A percentile compares a stretch with the other conserved stretches of the same genome.
phyloP scores from a whole-genome alignment of 2,329 filamentous ascomycete species.

The Neofusicoccum parvum region DNA sequence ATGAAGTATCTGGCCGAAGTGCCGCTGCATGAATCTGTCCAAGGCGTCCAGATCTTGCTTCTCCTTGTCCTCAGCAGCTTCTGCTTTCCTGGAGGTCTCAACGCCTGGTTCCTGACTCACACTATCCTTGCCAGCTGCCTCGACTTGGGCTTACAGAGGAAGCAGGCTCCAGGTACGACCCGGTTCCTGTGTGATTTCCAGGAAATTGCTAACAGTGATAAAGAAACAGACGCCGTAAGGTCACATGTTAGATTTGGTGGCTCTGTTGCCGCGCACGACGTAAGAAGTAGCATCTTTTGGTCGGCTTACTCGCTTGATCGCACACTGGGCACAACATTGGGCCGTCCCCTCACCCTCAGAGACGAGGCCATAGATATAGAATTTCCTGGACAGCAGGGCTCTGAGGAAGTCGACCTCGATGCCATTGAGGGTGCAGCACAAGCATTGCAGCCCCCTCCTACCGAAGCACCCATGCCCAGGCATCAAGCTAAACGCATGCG shows the following conservation, averaged over 20 bases:
- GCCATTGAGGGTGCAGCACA: not conserved
- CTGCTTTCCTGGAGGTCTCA: constrained; percentile 54
- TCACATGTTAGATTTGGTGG: constrained; percentile 41
- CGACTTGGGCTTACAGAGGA: constrained; percentile 56
- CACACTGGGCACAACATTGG: constrained; percentile 58
- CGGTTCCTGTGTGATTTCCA: not conserved
- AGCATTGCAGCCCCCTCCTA: not conserved
- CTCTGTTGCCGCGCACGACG: constrained; percentile 53
- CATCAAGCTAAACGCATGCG: not conserved
- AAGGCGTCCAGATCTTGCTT: constrained; percentile 54
- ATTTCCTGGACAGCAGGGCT: constrained; percentile 41
- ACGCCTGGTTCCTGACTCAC: constrained; percentile 59
- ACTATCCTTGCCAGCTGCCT: constrained; percentile 56
- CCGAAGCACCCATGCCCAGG: not conserved
- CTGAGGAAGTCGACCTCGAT: constrained; percentile 21
- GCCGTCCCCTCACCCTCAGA: constrained; percentile 56
- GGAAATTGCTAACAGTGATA: not conserved
- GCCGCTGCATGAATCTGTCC: constrained; percentile 52
- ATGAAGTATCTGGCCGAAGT: constrained; percentile 51
- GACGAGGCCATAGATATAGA: constrained; percentile 57
- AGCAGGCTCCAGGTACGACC: not conserved
- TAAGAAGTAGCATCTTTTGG: constrained; percentile 60
- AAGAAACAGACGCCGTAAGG: not conserved
- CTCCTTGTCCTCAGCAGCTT: constrained; percentile 54
- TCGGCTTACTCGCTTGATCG: constrained; percentile 56